Percentiles rank a stretch among this genome's conserved stretches.
phyloP scores from a whole-genome alignment of 805 yeast species.

The Candida quercuum region DNA sequence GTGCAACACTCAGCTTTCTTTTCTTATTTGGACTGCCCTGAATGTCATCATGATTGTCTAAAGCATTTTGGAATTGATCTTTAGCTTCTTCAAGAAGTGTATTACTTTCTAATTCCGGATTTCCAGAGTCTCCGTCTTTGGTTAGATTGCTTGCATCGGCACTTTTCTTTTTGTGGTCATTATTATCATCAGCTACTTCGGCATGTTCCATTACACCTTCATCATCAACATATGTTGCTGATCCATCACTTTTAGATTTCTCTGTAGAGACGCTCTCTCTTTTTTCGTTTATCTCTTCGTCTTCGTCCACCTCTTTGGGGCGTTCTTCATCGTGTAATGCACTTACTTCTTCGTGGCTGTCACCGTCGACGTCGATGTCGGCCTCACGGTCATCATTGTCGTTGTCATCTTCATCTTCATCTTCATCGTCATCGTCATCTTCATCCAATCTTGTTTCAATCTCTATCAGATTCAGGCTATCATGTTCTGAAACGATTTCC shows the following conservation, averaged over 20 bases:
- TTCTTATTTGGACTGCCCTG: constrained; percentile 1
- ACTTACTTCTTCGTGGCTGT: too few species aligned
- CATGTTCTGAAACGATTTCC: constrained; percentile 25
- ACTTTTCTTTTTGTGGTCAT: constrained; percentile 1
- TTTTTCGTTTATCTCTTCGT: too few species aligned
- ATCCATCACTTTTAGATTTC: too few species aligned
- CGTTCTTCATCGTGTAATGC: too few species aligned
- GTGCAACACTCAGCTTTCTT: constrained; percentile 16
- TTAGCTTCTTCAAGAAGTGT: constrained; percentile 20
- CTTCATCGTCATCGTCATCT: neutral
- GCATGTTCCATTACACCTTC: too few species aligned
- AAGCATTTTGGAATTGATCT: constrained; percentile 17
- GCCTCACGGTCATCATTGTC: neutral
- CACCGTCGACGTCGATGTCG: too few species aligned
- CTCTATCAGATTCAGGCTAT: constrained; percentile 17
- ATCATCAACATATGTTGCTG: too few species aligned
- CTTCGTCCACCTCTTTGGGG: too few species aligned
- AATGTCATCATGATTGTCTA: constrained; percentile 4
- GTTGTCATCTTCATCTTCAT: constrained; percentile 3
- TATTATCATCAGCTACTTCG: neutral
- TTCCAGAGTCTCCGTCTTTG: constrained; percentile 5
- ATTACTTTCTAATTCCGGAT: too few species aligned
- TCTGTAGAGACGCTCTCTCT: too few species aligned
- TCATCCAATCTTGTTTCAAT: constrained; percentile 4
- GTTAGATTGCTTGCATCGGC: neutral